Base-by-base conservation (phyloP, 805 yeast genomes). In the Kazachstania viticola region DNA sequence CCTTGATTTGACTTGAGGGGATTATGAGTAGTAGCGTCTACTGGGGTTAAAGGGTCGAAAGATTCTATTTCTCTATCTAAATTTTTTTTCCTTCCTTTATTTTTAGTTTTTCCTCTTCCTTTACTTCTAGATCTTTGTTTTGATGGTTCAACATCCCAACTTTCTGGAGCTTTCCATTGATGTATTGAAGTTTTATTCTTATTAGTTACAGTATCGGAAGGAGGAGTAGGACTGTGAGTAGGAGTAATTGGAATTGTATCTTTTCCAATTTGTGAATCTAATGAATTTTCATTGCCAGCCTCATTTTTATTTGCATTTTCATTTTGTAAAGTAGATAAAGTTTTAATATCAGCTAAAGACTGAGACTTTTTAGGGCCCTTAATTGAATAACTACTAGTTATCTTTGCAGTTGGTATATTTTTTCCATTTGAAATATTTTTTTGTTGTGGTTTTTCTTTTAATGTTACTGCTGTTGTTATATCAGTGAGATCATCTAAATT, bases 91-190 rank as follows among this genome's bases (percentile, higher is more conserved):
- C 25, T 17, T 17, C 22, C 30, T 9, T 28, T 37, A 9, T 30
- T 27, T n/a, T n/a, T n/a, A n/a, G n/a, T n/a, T n/a, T n/a, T n/a
- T n/a, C n/a, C n/a, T 21, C 25, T 35, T 12, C 30, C 28, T n/a
- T 26, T 43, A 5, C 29, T n/a, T 27, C 32, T 34, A 17, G 33
- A 31, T 19, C 30, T 33, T 2, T 30, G 17, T 22, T 28, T 36
- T n/a, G 19, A 36, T 17, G 18, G 28, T 29, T 67, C 70, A 8
- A 72, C 76, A 42, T 71, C 75, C 79, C 79, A 73, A 38, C 71
- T 65, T 34, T 72, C 76, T 2, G 79, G 79, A 4, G 79, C 71
- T 17, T 54, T 56, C 79, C 79, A 73, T 30, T 44, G 48, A 7
- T 19, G 21, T 19, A 11, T 8, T 19, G 21, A 19, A 16, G 28